phyloP scores from a whole-genome alignment of 345 rosid species.

The Eucalyptus regnans region DNA sequence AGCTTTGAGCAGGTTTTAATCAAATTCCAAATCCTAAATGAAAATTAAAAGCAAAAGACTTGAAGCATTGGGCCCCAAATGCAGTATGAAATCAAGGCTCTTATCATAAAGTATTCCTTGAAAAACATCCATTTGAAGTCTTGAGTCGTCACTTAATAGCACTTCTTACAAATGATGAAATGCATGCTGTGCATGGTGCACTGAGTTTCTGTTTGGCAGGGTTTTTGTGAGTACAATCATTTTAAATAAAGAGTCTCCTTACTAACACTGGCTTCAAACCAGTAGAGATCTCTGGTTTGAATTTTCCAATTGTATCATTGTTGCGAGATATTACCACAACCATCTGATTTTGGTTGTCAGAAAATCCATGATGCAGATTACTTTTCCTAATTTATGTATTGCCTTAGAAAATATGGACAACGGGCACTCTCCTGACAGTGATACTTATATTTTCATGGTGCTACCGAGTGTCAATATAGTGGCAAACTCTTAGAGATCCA shows the following conservation, averaged over 20 bases:
- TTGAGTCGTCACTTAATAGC: background rate
- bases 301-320: background rate
- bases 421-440: background rate
- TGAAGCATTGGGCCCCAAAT: background rate
- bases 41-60: background rate
- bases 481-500: background rate
- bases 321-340: background rate
- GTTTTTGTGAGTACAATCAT: background rate
- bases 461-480: background rate
- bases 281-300: background rate
- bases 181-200: background rate
- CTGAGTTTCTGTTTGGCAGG: background rate
- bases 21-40: background rate
- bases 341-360: background rate
- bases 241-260: background rate
- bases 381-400: background rate
- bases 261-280: background rate
- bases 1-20: background rate
- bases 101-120: background rate
- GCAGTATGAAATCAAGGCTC: background rate
- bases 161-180: background rate
- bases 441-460: background rate
- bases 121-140: background rate
- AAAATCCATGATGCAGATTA: background rate
- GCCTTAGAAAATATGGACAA: background rate